Percentiles rank a stretch among this genome's conserved stretches.
These are phyloP conservation scores for Candida ortonii DNA, from an alignment of 805 yeast species.

Conservation along the genomic window DNA sequence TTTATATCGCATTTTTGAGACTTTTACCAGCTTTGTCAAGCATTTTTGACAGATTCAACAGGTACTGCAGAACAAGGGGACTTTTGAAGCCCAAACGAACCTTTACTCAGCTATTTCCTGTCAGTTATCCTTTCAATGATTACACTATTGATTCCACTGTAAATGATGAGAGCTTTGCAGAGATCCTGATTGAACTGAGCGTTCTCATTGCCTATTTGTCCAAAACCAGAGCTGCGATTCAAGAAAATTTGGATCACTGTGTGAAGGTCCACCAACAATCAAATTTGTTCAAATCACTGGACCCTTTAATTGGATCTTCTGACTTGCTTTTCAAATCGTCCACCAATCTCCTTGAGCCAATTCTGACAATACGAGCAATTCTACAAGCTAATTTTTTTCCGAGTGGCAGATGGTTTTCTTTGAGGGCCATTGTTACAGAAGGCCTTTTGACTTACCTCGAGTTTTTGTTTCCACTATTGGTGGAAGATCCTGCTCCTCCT, in stretches of 20 bases:
- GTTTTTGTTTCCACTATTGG: slow-evolving; percentile 47
- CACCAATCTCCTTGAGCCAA: slow-evolving; percentile 9
- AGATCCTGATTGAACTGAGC: slow-evolving; percentile 66
- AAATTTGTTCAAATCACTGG: slow-evolving; percentile 10
- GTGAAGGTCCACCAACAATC: slow-evolving; percentile 5
- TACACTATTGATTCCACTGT: slow-evolving; percentile 71
- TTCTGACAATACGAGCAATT: slow-evolving; percentile 43
- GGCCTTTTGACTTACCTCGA: slow-evolving; percentile 54
- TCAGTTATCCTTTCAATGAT: slow-evolving; percentile 59
- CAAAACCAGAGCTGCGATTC: slow-evolving; percentile 27
- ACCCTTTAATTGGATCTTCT: slow-evolving; percentile 11
- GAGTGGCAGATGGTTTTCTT: slow-evolving; percentile 67
- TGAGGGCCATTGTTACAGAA: slow-evolving; percentile 56
- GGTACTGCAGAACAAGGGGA: slow-evolving; percentile 44
- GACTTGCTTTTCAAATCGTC: slow-evolving; percentile 9
- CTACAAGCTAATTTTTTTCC: slow-evolving; percentile 62
- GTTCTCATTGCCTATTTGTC: slow-evolving; percentile 57
- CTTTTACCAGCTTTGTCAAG: slow-evolving; percentile 52
- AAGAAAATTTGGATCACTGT: slow-evolving; percentile 8
- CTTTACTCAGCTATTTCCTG: slow-evolving; percentile 69
- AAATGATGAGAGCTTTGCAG: slow-evolving; percentile 66
- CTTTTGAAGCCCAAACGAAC: slow-evolving; percentile 53
- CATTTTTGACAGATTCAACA: slow-evolving; percentile 51
- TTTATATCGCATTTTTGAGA: slow-evolving; percentile 47
- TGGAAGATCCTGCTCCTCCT: slow-evolving; percentile 51